phyloP scores from a whole-genome alignment of 257 asterid species.

The Solanum pimpinellifolium region DNA sequence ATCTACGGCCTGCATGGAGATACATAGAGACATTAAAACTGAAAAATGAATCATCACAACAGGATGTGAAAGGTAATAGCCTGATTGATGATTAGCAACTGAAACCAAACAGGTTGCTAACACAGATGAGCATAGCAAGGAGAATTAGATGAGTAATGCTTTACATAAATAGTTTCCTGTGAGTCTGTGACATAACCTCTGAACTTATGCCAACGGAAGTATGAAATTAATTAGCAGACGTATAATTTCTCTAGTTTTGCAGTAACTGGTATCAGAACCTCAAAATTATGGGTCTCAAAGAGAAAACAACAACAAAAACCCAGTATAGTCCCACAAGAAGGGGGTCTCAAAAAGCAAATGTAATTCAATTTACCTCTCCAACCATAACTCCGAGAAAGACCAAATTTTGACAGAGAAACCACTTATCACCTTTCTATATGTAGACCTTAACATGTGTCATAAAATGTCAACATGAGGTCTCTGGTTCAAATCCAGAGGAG shows the following conservation, averaged over 20 bases:
- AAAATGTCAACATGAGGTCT: not conserved
- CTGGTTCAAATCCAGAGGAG: not conserved
- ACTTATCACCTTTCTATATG: not conserved
- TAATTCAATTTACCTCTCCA: not conserved
- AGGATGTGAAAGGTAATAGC: not conserved
- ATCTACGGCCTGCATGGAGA: constrained; percentile 39
- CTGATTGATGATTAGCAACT: not conserved
- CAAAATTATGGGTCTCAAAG: not conserved
- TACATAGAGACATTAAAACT: not conserved
- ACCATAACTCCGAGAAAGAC: not conserved
- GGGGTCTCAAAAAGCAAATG: not conserved
- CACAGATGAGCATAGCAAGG: not conserved
- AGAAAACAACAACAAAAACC: not conserved
- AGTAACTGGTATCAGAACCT: not conserved
- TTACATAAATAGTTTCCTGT: not conserved
- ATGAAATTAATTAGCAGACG: not conserved
- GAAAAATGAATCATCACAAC: not conserved
- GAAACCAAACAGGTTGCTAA: not conserved
- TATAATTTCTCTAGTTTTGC: not conserved
- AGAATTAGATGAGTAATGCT: not conserved
- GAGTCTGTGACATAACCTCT: not conserved
- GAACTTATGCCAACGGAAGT: not conserved
- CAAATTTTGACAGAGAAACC: not conserved
- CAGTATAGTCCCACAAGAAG: no score
- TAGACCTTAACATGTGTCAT: not conserved